These are phyloP conservation scores for Elsinoe arachidis DNA, from an alignment of 2,329 filamentous ascomycete species.

Conservation along the genomic window DNA sequence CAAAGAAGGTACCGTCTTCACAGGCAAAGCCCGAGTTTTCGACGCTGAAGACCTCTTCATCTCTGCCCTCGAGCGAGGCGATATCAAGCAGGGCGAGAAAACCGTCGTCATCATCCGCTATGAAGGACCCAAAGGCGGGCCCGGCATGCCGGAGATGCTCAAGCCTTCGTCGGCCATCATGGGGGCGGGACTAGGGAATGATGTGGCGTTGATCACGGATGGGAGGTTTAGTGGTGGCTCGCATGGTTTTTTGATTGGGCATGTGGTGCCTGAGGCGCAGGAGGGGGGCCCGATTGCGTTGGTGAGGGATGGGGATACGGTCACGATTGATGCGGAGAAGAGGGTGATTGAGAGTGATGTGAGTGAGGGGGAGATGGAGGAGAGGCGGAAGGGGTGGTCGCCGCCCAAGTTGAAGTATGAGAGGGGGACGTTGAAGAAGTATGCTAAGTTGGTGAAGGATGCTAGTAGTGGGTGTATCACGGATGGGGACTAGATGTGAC, in stretches of 20 bases:
- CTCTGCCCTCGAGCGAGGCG: constrained; percentile 54
- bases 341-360: constrained; percentile 58
- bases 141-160: constrained; percentile 93
- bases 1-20: constrained; percentile 61
- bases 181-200: constrained; percentile 68
- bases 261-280: constrained; percentile 84
- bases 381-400: constrained; percentile 43
- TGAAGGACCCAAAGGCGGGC: constrained; percentile 80
- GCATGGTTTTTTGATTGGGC: constrained; percentile 89
- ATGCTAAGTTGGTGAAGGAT: constrained; percentile 47
- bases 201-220: constrained; percentile 84
- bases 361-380: constrained; percentile 51
- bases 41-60: constrained; percentile 64
- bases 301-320: constrained; percentile 67
- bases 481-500: constrained; percentile 29
- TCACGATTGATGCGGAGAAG: constrained; percentile 79
- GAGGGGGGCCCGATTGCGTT: constrained; percentile 81
- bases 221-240: constrained; percentile 80
- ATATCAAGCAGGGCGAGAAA: constrained; percentile 68
- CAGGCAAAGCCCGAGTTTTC: constrained; percentile 61
- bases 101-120: constrained; percentile 69
- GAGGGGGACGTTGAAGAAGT: constrained; percentile 53
- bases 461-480: constrained; percentile 53
- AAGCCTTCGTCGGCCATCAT: constrained; percentile 84
- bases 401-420: constrained; percentile 49